Conservation (phyloP, 345 rosid species). For the Linum usitatissimum region DNA sequence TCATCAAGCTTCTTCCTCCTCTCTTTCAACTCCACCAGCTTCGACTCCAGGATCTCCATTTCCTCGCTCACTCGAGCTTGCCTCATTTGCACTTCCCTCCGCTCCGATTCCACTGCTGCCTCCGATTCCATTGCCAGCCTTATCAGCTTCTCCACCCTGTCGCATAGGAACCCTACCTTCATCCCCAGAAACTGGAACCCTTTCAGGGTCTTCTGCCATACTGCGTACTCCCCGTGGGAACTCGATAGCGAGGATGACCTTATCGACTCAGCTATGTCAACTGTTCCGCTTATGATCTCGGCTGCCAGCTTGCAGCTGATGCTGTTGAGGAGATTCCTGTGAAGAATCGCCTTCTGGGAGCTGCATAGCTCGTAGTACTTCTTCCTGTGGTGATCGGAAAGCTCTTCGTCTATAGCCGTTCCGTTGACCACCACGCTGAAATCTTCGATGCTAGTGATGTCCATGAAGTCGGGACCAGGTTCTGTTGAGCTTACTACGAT, state of each 20-base stretch:
- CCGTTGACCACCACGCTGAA: slow-evolving; percentile 1
- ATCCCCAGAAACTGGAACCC: slow-evolving; percentile 1
- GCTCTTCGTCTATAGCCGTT: neutral
- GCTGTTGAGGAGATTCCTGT: neutral
- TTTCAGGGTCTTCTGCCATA: slow-evolving; percentile 1
- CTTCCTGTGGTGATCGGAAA: neutral
- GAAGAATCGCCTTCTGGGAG: neutral
- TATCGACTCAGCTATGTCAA: neutral
- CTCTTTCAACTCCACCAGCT: neutral
- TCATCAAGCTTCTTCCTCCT: neutral
- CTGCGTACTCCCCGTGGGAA: slow-evolving; percentile 1
- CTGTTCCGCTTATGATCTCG: slow-evolving; percentile 1
- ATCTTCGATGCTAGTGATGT: neutral
- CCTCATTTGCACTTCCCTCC: neutral
- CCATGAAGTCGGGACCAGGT: neutral
- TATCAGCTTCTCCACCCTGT: neutral
- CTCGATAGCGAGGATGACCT: neutral
- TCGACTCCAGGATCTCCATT: neutral
- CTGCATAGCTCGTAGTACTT: slow-evolving; percentile 3
- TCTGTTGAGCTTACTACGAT: neutral
- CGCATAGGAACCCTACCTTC: slow-evolving; percentile 1
- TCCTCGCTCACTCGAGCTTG: slow-evolving; percentile 5
- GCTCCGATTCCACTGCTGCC: neutral
- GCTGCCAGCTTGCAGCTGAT: slow-evolving; percentile 5
- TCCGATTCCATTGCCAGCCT: neutral